A percentile compares a stretch with the other conserved stretches of the same genome.
These are phyloP conservation scores for Fusarium ramigenum DNA, from an alignment of 2,329 filamentous ascomycete genomes.

Conservation along the genomic window DNA sequence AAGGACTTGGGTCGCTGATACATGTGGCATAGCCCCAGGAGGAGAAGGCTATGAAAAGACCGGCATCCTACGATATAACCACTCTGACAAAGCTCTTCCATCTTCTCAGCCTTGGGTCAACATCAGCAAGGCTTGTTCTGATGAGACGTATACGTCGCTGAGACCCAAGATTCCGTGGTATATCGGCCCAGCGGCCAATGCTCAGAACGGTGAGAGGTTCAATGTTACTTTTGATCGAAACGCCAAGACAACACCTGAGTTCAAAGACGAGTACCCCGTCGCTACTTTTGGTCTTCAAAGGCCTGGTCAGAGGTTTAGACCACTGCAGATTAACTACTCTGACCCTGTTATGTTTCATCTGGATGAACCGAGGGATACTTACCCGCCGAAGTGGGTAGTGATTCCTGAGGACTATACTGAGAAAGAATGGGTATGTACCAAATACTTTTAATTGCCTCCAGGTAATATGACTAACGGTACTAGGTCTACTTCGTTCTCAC, in stretches of 20 bases:
- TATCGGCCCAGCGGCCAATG: conserved; percentile 30
- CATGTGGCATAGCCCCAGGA: not conserved
- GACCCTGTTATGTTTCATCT: conserved; percentile 30
- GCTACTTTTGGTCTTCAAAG: conserved; percentile 23
- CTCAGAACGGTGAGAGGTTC: conserved; percentile 20
- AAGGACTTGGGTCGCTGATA: conserved; percentile 17
- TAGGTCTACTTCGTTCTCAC: conserved; percentile 32
- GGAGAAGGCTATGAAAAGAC: conserved; percentile 25
- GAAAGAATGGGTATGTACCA: conserved; percentile 23
- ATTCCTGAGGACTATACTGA: conserved; percentile 33
- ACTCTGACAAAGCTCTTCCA: not conserved
- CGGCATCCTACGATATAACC: conserved; percentile 29
- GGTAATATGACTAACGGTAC: accelerated
- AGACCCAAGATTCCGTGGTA: conserved; percentile 35
- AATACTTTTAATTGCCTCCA: accelerated
- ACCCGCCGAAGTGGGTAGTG: conserved; percentile 28
- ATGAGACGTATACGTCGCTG: conserved; percentile 29
- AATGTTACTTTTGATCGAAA: conserved; percentile 20
- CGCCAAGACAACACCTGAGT: not conserved
- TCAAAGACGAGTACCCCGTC: conserved; percentile 14
- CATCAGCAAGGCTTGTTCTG: conserved; percentile 22
- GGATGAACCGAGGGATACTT: not conserved
- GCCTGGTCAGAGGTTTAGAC: conserved; percentile 8
- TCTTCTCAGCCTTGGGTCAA: conserved; percentile 1
- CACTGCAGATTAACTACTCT: conserved; percentile 31